Evolutionary conservation across 148 eudicot genomes (phyloP).

Genomic region (Bassia scoparia): DNA sequence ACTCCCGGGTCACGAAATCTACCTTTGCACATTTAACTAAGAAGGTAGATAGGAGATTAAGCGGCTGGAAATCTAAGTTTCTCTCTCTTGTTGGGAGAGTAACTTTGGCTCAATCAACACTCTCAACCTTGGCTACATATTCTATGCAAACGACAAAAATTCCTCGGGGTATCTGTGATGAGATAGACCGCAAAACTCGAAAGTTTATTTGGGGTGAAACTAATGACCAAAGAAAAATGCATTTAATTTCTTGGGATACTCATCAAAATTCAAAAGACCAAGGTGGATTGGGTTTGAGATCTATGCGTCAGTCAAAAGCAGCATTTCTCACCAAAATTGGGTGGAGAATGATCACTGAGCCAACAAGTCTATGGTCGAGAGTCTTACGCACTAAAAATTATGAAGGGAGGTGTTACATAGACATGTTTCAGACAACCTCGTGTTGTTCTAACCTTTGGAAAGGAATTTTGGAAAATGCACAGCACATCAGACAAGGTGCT

Average conservation of each 20-base stretch:
- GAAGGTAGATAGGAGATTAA: not conserved
- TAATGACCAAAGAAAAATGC: not conserved
- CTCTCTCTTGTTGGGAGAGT: not conserved
- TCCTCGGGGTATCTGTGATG: not conserved
- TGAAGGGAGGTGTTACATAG: not conserved
- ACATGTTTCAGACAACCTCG: not conserved
- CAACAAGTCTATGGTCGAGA: not conserved
- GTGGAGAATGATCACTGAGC: not conserved
- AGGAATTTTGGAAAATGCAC: not conserved
- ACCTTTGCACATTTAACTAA: not conserved
- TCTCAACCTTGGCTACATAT: not conserved
- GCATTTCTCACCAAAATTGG: not conserved
- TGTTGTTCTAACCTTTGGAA: not conserved
- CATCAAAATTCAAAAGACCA: not conserved
- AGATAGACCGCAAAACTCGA: not conserved
- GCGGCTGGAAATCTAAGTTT: not conserved
- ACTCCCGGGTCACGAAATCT: not conserved
- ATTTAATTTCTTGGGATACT: not conserved
- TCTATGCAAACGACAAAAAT: not conserved
- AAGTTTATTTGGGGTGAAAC: not conserved
- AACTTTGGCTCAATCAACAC: not conserved
- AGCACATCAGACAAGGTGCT: not conserved
- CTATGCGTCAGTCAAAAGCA: not conserved
- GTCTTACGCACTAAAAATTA: not conserved
- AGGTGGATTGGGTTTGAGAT: not conserved